Base-by-base conservation (phyloP, 78 protist species). In the Dictyostelium brefeldianum region DNA sequence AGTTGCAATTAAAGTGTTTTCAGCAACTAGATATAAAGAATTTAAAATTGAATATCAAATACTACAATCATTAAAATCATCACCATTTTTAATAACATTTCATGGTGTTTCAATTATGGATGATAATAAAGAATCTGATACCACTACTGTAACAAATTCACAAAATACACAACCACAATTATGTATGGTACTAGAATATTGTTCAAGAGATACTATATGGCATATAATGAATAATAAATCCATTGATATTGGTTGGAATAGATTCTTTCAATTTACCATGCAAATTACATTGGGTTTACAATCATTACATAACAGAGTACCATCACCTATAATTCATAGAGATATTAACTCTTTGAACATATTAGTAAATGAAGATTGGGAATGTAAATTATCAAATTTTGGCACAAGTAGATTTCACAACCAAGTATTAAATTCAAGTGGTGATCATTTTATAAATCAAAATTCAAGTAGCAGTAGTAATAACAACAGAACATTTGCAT, bases 11-110 rank as follows among this genome's bases (percentile, higher is more conserved):
- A 92, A 92, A 48, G 84, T 78, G 12, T 51, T 92, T 1, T 57
- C 92, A 22, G 84, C 79, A 71, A 83, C 74, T 12, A 56, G 77
- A 62, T 92, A 56, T 22, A 89, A 82, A 36, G 91, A 92, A 22
- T 94, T 94, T 56, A 89, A 89, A 73, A 89, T 73, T 8, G 96
- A 94, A 57, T 94, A 81, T 69, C 77, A 81, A 64, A 94, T 94
- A 69, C 89, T 94, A 91, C 82, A 87, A 69, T 71, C 89, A 6
- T 56, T 95, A 20, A 64, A 87, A 12, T 67, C 75, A 2, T 67
- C 75, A 17, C 75, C 75, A 67, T 67, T 67, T 67, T 67, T 67
- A 31, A 67, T 67, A 5, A 27, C 22, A 10, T 43, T 71, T 36
- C 43, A 43, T 43, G 54, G 57, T 29, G 89, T 89, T 29, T 78